Evolutionary conservation across 331 rosid species (phyloP).

Genomic region (Prunus yedoensis): DNA sequence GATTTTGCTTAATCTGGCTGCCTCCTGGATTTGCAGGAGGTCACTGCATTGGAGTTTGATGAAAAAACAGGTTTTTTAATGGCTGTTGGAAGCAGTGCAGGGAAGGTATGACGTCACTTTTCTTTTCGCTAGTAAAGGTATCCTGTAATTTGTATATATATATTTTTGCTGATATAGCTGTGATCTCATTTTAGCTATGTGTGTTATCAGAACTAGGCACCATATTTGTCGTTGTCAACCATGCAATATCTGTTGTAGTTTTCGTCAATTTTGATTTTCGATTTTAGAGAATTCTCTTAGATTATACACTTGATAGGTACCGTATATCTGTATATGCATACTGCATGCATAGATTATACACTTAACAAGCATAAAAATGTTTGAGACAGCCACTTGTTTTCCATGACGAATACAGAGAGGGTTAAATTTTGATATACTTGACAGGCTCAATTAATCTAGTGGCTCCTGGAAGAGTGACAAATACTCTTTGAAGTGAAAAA

Average conservation of each 20-base stretch:
- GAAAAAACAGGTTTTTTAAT: conserved; percentile 66
- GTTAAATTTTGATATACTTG: not conserved
- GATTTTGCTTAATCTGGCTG: conserved; percentile 19
- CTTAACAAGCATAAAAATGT: not conserved
- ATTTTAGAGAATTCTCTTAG: too few species aligned
- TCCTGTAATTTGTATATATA: too few species aligned
- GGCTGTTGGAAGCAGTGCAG: conserved; percentile 96
- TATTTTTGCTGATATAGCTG: not conserved
- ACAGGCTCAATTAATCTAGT: not conserved
- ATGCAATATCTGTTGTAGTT: not conserved
- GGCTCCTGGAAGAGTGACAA: not conserved
- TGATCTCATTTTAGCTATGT: not conserved
- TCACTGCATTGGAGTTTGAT: conserved; percentile 84
- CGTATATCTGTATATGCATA: not conserved
- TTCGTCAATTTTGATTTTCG: not conserved
- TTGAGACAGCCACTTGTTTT: conserved; percentile 4
- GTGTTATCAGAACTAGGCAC: not conserved
- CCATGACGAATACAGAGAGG: not conserved
- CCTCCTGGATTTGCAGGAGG: conserved; percentile 60
- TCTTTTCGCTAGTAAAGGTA: not conserved
- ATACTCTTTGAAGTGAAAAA: not conserved
- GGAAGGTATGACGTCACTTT: conserved; percentile 61
- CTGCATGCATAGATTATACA: not conserved
- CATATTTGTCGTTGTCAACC: not conserved
- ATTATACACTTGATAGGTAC: not conserved